These are phyloP conservation scores for Penicillium bialowiezense DNA, from an alignment of 495 filamentous ascomycete species.

Conservation along the genomic window DNA sequence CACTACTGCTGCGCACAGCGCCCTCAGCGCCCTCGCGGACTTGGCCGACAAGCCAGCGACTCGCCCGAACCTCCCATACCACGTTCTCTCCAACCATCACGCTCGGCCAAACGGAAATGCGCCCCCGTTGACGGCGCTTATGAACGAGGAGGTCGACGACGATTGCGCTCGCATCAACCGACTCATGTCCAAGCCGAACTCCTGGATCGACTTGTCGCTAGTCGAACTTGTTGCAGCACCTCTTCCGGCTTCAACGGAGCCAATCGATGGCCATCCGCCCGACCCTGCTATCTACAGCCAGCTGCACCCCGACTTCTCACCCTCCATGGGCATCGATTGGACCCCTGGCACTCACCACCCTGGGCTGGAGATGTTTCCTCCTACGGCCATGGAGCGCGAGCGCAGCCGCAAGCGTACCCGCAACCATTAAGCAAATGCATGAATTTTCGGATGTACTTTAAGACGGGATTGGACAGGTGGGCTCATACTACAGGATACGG, in stretches of 20 bases:
- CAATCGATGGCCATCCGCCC: slow-evolving; percentile 28
- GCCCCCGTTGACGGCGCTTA: slow-evolving; percentile 49
- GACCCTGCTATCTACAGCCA: slow-evolving; percentile 37
- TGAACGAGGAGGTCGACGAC: slow-evolving; percentile 55
- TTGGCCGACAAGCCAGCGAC: slow-evolving; percentile 63
- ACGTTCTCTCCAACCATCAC: slow-evolving; percentile 51
- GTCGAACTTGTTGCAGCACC: slow-evolving; percentile 36
- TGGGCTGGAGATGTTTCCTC: slow-evolving; percentile 22
- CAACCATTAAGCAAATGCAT: slow-evolving; percentile 14
- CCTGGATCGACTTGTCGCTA: slow-evolving; percentile 39
- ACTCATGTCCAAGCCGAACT: slow-evolving; percentile 29
- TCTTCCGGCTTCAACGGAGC: slow-evolving; percentile 19
- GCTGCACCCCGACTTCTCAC: slow-evolving; percentile 43
- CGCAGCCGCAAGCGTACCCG: slow-evolving; percentile 27
- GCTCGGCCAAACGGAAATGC: slow-evolving; percentile 43
- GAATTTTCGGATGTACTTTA: slow-evolving; percentile 4
- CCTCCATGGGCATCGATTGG: slow-evolving; percentile 34
- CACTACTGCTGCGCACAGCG: slow-evolving; percentile 49
- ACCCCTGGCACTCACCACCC: slow-evolving; percentile 19
- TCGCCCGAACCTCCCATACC: slow-evolving; percentile 61
- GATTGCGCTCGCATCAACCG: slow-evolving; percentile 59
- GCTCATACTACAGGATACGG: not conserved
- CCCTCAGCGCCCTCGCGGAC: slow-evolving; percentile 59
- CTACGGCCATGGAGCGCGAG: slow-evolving; percentile 23
- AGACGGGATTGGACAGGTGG: slow-evolving; percentile 5